Evolutionary conservation across 163 green algal genomes (phyloP), one percentile per base, ranked within the genome.

Genomic region (Scenedesmus sp.): DNA sequence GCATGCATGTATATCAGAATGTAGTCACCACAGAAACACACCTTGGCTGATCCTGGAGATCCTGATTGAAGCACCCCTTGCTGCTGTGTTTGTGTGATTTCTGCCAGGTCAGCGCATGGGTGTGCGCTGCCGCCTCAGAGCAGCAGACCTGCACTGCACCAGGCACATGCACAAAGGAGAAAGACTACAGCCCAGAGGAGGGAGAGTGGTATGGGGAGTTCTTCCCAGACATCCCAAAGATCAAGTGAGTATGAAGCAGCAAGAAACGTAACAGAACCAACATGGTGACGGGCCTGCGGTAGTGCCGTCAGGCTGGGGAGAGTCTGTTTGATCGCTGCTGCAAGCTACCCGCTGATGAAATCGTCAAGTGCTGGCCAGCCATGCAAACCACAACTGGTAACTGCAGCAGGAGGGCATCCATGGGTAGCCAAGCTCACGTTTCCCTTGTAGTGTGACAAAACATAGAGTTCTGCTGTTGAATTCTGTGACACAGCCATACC

Each of bases 161-260:
- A 61, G 49, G 26, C 72, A 85, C 35, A 20, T 79, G 56, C 37
- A 53, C 78, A 5, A 33, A 35, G 20, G 70, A 90, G 68, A 76
- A 90, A 30, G 85, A 90, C 44, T 90, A 65, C 46, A 78, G 26
- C 30, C 70, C 70, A 18, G 85, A 90, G n/a, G 43, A 22, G 9
- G 88, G 88, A 33, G 88, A 92, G 88, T 92, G 88, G 88, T 92
- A 92, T 49, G 88, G 88, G 0, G 88, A 92, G 85, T 95, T 95
- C 72, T 95, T 96, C 81, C 93, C 89, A 1, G 68, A 68, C 24
- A 93, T 96, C 22, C 78, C 83, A 0, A 89, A 93, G 24, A 95
- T 97, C 43, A 91, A 91, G 40, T 90, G 56, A 33, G 56, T n/a
- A 56, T 56, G 46, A 7, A 56, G 10, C 46, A 56, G n/a, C n/a